Evolutionary conservation across 345 rosid genomes (phyloP).

Genomic region (Combretum micranthum): DNA sequence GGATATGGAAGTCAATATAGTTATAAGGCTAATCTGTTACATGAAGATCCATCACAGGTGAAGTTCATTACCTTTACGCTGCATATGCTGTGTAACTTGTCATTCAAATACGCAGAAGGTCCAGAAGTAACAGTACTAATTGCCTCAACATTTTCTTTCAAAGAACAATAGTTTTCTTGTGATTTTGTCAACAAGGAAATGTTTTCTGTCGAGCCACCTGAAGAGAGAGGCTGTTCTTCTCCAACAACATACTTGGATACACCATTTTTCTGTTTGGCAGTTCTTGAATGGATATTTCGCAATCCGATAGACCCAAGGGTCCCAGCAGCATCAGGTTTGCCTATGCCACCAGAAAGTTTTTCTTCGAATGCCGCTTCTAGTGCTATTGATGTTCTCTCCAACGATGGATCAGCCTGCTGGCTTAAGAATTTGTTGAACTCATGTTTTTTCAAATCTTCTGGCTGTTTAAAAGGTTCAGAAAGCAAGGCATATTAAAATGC

Average conservation of each 20-base stretch:
- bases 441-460: conserved; percentile 15
- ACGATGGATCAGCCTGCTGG: conserved; percentile 23
- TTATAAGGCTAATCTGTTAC: not conserved
- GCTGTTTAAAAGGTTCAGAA: conserved; percentile 24
- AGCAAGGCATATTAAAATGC: conserved; percentile 24
- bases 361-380: not conserved
- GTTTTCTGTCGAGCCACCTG: conserved; percentile 31
- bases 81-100: conserved; percentile 18
- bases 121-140: conserved; percentile 22
- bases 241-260: conserved; percentile 19
- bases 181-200: conserved; percentile 23
- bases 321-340: conserved; percentile 13
- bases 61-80: conserved; percentile 25
- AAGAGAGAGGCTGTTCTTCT: conserved; percentile 23
- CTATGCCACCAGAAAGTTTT: conserved; percentile 1
- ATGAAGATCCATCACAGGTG: not conserved
- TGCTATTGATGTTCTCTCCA: conserved; percentile 15
- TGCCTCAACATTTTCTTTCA: conserved; percentile 30
- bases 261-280: conserved; percentile 17
- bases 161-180: conserved; percentile 21
- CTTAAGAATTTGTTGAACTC: conserved; percentile 12
- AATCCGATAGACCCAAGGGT: conserved; percentile 17
- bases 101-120: conserved; percentile 20
- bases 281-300: conserved; percentile 15
- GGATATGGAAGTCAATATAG: too few species aligned